Conservation (phyloP, 345 rosid species). For the Boechera retrofracta region DNA sequence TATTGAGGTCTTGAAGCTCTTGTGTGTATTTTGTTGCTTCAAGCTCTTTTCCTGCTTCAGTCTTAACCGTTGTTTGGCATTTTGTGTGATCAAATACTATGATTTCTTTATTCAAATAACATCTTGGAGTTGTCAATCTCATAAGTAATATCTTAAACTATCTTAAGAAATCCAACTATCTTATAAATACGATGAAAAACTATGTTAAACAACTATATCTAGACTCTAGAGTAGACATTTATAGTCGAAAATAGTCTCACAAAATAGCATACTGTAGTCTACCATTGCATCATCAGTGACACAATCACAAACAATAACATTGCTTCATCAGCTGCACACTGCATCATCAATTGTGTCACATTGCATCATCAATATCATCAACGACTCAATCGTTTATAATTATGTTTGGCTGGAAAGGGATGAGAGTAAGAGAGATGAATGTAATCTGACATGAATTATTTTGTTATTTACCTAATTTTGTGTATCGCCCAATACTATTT, state of each 20-base stretch:
- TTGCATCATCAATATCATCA: background rate
- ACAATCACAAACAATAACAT: background rate
- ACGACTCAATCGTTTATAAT: background rate
- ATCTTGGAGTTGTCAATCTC: background rate
- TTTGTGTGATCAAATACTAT: constrained; percentile 7
- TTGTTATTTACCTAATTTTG: background rate
- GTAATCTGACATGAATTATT: background rate
- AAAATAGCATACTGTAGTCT: too few species aligned
- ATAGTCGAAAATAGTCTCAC: background rate
- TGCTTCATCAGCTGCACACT: too few species aligned
- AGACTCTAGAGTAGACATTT: background rate
- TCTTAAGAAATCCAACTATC: background rate
- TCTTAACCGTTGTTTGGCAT: constrained; percentile 9
- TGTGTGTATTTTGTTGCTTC: constrained; percentile 23
- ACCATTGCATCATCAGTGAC: background rate
- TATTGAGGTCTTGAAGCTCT: background rate
- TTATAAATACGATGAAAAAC: background rate
- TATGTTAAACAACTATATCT: background rate
- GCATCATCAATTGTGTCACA: too few species aligned
- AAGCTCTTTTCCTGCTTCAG: constrained; percentile 9
- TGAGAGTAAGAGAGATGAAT: background rate
- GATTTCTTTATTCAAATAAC: background rate
- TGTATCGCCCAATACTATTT: background rate
- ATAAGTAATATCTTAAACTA: background rate
- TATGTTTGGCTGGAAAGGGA: background rate